A percentile compares a stretch with the other conserved stretches of the same genome.
phyloP scores from a whole-genome alignment of 768 basidiomycete genomes.

The Russula compacta region DNA sequence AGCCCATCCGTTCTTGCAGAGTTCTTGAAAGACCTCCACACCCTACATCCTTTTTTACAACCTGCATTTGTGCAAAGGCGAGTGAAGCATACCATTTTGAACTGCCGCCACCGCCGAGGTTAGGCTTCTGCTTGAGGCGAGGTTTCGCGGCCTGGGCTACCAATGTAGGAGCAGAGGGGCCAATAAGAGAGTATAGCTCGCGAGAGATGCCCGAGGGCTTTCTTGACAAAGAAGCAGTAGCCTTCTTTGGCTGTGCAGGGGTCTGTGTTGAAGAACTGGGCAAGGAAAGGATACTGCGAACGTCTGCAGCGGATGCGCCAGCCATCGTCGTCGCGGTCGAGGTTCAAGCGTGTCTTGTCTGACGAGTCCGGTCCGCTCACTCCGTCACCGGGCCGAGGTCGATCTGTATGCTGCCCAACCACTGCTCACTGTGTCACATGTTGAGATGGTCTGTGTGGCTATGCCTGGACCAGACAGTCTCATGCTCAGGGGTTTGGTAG shows the following conservation, averaged over 20 bases:
- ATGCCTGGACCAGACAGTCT: no score
- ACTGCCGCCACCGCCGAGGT: conserved; percentile 49
- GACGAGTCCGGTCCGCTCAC: background rate
- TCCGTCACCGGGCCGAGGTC: background rate
- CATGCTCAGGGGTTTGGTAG: no score
- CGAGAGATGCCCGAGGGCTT: conserved; percentile 89
- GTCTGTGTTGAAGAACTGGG: conserved; percentile 33
- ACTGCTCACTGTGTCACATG: no score
- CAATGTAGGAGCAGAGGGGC: conserved; percentile 83
- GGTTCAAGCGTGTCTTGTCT: background rate
- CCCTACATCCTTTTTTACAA: conserved; percentile 39
- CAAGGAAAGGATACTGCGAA: conserved; percentile 75
- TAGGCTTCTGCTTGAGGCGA: conserved; percentile 80
- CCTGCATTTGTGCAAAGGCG: background rate
- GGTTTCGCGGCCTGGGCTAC: conserved; percentile 73
- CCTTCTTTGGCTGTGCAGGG: conserved; percentile 42
- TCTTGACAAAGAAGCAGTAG: conserved; percentile 26
- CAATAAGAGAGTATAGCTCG: conserved; percentile 90
- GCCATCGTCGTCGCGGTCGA: conserved; percentile 38
- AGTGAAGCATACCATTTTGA: conserved; percentile 55
- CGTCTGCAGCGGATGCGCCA: conserved; percentile 60
- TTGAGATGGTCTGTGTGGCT: no score
- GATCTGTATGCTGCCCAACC: no score
- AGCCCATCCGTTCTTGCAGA: conserved; percentile 56
- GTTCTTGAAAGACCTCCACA: conserved; percentile 66